Conservation (phyloP, 768 basidiomycete genomes). For the Calocybe indica region DNA sequence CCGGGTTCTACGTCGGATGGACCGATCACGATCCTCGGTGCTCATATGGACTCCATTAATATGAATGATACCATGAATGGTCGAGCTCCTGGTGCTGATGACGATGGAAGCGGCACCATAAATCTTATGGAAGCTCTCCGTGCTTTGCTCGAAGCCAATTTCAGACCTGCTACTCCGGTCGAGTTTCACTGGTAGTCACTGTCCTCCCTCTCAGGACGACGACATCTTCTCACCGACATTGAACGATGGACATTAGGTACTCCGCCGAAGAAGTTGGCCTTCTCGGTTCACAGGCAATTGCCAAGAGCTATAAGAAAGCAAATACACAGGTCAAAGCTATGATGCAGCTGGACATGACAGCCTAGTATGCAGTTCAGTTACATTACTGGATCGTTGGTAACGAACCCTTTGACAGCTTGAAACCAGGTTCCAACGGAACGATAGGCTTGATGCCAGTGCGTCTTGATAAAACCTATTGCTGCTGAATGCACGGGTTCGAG, state of each 20-base stretch:
- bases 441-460: conserved; percentile 25
- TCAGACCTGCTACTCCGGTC: conserved; percentile 33
- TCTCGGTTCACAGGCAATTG: conserved; percentile 39
- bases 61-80: conserved; percentile 5
- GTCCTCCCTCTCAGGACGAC: too few species aligned
- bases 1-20: conserved; percentile 1
- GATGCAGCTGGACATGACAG: conserved; percentile 41
- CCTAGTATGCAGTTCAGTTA: conserved; percentile 18
- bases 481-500: too few species aligned
- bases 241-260: neutral
- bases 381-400: neutral
- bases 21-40: conserved; percentile 13
- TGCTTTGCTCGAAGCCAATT: conserved; percentile 31
- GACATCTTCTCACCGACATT: too few species aligned
- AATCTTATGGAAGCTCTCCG: conserved; percentile 41
- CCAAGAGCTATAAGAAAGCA: conserved; percentile 35
- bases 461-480: too few species aligned
- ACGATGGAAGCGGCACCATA: conserved; percentile 39
- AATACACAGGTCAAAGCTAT: conserved; percentile 34
- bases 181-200: conserved; percentile 41
- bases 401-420: conserved; percentile 28
- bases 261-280: conserved; percentile 46
- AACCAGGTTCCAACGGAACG: conserved; percentile 35
- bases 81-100: conserved; percentile 14
- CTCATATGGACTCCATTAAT: conserved; percentile 19